Conservation (phyloP, 139 green algal genomes). For the Zygnema circumcarinatum region DNA sequence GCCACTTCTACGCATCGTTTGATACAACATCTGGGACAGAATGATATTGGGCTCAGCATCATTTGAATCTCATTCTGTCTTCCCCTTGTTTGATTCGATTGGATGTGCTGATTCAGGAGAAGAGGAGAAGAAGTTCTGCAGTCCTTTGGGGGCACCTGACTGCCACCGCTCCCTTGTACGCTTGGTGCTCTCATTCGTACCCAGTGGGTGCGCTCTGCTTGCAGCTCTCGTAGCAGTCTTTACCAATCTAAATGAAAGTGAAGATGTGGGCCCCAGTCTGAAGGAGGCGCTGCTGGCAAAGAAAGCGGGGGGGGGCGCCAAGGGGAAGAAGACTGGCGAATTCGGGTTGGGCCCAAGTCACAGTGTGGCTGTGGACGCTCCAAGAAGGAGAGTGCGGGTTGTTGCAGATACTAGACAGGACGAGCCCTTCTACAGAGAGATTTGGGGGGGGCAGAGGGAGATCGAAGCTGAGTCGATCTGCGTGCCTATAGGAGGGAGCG, state of each 20-base stretch:
- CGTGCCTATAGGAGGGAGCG: neutral
- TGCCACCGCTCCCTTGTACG: conserved; percentile 23
- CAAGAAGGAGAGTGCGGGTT: neutral
- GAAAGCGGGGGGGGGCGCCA: neutral
- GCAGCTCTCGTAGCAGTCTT: neutral
- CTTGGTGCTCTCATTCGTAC: conserved; percentile 21
- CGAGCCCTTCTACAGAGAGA: neutral
- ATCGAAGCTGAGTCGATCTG: neutral
- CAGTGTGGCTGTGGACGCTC: neutral
- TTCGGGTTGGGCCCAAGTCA: neutral
- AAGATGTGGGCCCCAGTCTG: neutral
- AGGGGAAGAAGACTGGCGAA: neutral
- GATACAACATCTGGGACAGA: neutral
- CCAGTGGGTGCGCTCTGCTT: conserved; percentile 17
- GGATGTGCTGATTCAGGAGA: neutral
- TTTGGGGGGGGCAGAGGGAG: neutral
- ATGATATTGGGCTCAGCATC: neutral
- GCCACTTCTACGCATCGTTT: neutral
- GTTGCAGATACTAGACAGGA: neutral
- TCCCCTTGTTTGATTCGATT: neutral
- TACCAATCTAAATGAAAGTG: conserved; percentile 3
- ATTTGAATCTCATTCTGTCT: neutral
- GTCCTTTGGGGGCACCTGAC: neutral
- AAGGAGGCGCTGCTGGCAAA: conserved; percentile 21
- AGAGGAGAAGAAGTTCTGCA: neutral